Base-by-base conservation (phyloP, 2,329 filamentous ascomycete genomes). In the Didymella exigua region DNA sequence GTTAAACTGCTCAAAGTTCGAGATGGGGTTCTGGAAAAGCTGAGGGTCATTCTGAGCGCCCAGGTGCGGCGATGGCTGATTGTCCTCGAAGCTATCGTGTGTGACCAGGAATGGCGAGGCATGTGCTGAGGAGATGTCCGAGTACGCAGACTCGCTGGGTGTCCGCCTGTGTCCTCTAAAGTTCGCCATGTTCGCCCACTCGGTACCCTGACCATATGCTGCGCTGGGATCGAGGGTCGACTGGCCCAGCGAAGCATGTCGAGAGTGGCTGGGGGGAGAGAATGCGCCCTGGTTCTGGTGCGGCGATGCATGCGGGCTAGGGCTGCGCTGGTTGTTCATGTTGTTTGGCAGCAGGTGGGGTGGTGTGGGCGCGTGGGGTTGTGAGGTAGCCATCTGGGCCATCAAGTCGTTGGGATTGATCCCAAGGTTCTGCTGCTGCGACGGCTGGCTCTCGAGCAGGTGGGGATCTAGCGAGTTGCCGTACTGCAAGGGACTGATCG, bases 121-220 rank as follows among this genome's bases (percentile, higher is more conserved):
- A 19, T 90, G 87, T 14, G 88, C 90, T 16, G 91, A 96, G 2
- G 85, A 96, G 5, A 96, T 88, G 63, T 97, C 93, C 2, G 92
- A 96, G 68, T 89, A 91, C 7, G 54, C 49, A 65, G 79, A 76
- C 62, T 97, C 93, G n/a, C 93, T 97, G 1, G 91, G 90, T 31
- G 86, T 87, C 68, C 93, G 86, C 65, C 92, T 85, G 72, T 97
- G 93, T n/a, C 85, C 82, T 62, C 90, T 88, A 69, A 96, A 97
- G 56, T 81, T 78, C 31, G 79, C 76, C 63, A 83, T 82, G 69
- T 78, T 80, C 29, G 79, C 78, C 86, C 86, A 89, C 58, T 89
- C 86, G 40, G 77, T 77, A 43, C 79, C 77, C 59, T 82, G 80
- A 37, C 82, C 78, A 63, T 83, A 88, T 44, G 84, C 82, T 2